phyloP scores from a whole-genome alignment of 768 basidiomycete species.

The Boletus reticulatus region DNA sequence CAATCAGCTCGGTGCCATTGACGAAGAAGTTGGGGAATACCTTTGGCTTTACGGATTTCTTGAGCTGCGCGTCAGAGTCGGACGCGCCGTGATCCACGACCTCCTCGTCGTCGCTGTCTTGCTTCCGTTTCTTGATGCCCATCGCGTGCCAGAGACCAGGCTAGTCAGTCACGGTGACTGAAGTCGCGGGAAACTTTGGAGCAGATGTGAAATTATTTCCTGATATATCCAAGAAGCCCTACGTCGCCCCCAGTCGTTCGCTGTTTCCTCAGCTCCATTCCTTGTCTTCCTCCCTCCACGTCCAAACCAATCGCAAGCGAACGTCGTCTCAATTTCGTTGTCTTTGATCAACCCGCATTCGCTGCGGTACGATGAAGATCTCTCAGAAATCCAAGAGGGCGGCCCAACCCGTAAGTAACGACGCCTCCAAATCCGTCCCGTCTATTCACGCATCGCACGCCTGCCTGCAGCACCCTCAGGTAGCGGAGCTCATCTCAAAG shows the following conservation, averaged over 20 bases:
- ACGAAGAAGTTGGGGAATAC: not conserved
- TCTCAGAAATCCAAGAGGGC: constrained; percentile 81
- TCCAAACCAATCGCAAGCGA: constrained; percentile 4
- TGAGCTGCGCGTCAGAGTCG: constrained; percentile 14
- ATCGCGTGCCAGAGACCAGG: not conserved
- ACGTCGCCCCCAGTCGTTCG: constrained; percentile 23
- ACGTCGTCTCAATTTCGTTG: constrained; percentile 4
- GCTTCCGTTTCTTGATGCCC: constrained; percentile 19
- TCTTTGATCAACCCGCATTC: constrained; percentile 33
- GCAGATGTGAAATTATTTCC: constrained; percentile 25
- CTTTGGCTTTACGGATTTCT: constrained; percentile 12
- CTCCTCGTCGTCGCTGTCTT: constrained; percentile 15
- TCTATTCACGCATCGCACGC: constrained; percentile 9
- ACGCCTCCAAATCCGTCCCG: not conserved
- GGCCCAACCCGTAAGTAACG: constrained; percentile 65
- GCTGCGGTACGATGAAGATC: constrained; percentile 81
- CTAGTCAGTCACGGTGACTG: not conserved
- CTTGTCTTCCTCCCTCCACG: constrained; percentile 14
- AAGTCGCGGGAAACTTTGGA: constrained; percentile 3
- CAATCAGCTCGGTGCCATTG: not conserved
- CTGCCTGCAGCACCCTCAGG: constrained; percentile 63
- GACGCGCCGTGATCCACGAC: constrained; percentile 8
- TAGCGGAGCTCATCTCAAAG: constrained; percentile 75
- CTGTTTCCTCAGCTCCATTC: not conserved
- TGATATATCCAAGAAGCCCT: constrained; percentile 29